These are phyloP conservation scores for Colletotrichum sojae DNA, from an alignment of 2,329 filamentous ascomycete species.

Conservation along the genomic window DNA sequence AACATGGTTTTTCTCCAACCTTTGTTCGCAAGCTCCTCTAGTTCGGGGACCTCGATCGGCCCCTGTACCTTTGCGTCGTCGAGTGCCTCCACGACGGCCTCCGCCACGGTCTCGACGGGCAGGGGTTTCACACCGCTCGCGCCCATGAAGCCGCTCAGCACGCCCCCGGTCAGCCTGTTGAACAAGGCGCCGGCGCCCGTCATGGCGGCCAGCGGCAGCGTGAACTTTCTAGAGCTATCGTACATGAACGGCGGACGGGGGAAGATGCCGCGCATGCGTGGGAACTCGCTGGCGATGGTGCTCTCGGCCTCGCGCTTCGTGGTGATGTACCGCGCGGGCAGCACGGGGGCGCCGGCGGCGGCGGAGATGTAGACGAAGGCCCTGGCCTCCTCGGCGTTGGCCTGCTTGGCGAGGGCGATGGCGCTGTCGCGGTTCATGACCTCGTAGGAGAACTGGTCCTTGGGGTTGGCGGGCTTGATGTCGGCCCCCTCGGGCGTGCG, in stretches of 20 bases:
- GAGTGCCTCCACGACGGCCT: conserved; percentile 91
- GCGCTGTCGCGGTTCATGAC: conserved; percentile 96
- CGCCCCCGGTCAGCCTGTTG: conserved; percentile 83
- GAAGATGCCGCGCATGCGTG: conserved; percentile 83
- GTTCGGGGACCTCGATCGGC: conserved; percentile 81
- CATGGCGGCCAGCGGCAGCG: conserved; percentile 85
- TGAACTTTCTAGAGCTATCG: conserved; percentile 85
- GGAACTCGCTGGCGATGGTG: conserved; percentile 80
- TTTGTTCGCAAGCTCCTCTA: conserved; percentile 84
- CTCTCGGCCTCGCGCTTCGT: conserved; percentile 94
- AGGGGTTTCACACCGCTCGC: conserved; percentile 88
- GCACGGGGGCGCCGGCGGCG: conserved; percentile 84
- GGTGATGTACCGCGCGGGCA: conserved; percentile 87
- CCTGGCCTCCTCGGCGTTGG: conserved; percentile 72
- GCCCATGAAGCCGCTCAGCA: conserved; percentile 83
- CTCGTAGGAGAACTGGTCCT: conserved; percentile 92
- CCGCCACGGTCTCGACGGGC: conserved; percentile 88
- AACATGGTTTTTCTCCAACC: conserved; percentile 94
- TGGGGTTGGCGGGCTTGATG: conserved; percentile 75
- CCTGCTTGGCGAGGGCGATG: conserved; percentile 84
- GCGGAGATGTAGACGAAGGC: conserved; percentile 93
- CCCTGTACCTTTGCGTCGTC: conserved; percentile 81
- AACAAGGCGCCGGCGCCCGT: conserved; percentile 82
- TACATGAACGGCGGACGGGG: conserved; percentile 91
- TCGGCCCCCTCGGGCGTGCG: conserved; percentile 70